Evolutionary conservation across 805 yeast species (phyloP), one percentile per base, ranked within the genome.

Genomic region (Cyberlindnera suaveolens): DNA sequence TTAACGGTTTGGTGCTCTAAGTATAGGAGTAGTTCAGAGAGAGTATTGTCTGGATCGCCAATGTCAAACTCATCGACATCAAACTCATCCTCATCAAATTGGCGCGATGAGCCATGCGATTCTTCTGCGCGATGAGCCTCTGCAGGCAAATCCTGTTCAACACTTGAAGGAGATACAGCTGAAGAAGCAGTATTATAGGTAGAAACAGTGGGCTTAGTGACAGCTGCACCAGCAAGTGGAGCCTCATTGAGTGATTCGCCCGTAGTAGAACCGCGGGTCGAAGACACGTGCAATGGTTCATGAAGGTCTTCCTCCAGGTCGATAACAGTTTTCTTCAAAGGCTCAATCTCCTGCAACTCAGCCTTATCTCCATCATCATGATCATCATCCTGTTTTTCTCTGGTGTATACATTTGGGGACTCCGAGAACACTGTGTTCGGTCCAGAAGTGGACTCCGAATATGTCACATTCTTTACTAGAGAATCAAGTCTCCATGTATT

Each of bases 1-100:
- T 85, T 85, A 15, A 86, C 90, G 0, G 97, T 90, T 65, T 90
- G 96, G 63, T 88, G 96, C 61, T 91, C 98, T 55, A 91, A 71
- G 60, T 89, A 91, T 26, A 81, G 71, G 54, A 90, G 75, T 46
- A 91, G 78, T 56, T 88, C 95, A 7, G 87, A 79, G 49, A 90
- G 72, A 1, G 96, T 85, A 60, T 87, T 86, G 57, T 90, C 97
- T 1, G 95, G 95, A 55, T 87, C 85, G 44, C 82, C 82, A 41
- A 85, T 81, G 63, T 86, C 88, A 63, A 85, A 87, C 30, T 80
- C 75, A 44, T 82, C 85, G 41, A 85, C 71, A 62, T 82, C 83
- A 64, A 83, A 85, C 3, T 78, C 73, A 8, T 54, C 52, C 18
- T 48, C 58, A 16, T 42, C 48, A 11, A 32, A 38, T 15, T 37